A percentile compares a stretch with the other conserved stretches of the same genome.
Conservation (phyloP, 2,329 filamentous ascomycete species). For the Sclerotinia sclerotiorum region DNA sequence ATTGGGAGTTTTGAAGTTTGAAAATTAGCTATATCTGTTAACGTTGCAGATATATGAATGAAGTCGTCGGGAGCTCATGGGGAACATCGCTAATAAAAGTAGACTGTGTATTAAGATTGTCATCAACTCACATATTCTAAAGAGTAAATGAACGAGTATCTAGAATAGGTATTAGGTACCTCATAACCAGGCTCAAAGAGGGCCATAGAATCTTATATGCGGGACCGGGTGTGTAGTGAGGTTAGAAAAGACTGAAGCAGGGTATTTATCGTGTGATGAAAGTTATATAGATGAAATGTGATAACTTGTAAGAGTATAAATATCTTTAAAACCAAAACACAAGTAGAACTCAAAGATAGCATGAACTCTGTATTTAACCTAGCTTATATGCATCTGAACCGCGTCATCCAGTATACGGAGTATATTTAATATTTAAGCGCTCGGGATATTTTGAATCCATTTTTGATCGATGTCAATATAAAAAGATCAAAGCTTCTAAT, state of each 20-base stretch:
- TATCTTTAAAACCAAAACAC: too few relatives aligned
- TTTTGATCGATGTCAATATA: background rate
- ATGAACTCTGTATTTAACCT: too few relatives aligned
- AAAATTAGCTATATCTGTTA: too few relatives aligned
- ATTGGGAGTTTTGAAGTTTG: too few relatives aligned
- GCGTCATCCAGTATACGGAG: background rate
- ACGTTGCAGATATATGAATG: too few relatives aligned
- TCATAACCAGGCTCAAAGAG: background rate
- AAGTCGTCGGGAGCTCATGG: background rate
- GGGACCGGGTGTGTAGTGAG: background rate
- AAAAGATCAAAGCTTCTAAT: background rate
- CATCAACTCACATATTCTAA: too few relatives aligned
- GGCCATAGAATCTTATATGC: background rate
- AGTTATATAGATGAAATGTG: background rate
- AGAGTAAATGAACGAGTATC: too few relatives aligned
- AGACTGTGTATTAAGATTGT: background rate
- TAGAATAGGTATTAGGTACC: background rate
- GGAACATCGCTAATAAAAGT: background rate
- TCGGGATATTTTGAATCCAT: constrained; percentile 1
- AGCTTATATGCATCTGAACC: background rate
- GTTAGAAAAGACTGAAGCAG: background rate
- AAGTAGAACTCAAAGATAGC: too few relatives aligned
- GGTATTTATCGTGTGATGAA: background rate
- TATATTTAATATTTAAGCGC: background rate
- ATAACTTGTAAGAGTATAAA: too few relatives aligned